phyloP scores from a whole-genome alignment of 2,329 filamentous ascomycete genomes.

The Fusarium piperis region DNA sequence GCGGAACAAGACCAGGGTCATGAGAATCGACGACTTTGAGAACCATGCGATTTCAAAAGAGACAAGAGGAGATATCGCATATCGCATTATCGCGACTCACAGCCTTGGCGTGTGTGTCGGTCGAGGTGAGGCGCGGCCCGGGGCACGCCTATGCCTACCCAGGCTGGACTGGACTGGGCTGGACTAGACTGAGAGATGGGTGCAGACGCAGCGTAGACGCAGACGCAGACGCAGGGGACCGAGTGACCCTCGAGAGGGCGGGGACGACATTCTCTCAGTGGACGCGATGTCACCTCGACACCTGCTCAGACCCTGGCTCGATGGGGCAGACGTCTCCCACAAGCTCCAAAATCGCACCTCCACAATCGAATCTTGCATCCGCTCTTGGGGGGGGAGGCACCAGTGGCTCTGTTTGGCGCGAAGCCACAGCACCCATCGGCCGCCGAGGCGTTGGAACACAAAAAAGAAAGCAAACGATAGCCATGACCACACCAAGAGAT shows the following conservation, averaged over 20 bases:
- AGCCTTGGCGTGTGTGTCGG: constrained; percentile 21
- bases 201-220: constrained; percentile 29
- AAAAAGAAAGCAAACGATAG: constrained; percentile 1
- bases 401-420: constrained; percentile 3
- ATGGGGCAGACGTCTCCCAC: constrained; percentile 38
- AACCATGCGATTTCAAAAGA: constrained; percentile 31
- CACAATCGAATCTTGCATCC: constrained; percentile 34
- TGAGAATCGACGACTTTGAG: constrained; percentile 24
- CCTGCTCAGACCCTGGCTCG: constrained; percentile 38
- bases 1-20: constrained; percentile 17
- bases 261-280: constrained; percentile 30
- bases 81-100: constrained; percentile 8
- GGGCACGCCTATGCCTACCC: not conserved
- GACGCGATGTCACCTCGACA: constrained; percentile 38
- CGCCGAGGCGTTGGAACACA: constrained; percentile 8
- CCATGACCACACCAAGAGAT: not conserved
- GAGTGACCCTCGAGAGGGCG: constrained; percentile 25
- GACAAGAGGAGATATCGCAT: constrained; percentile 33
- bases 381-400: constrained; percentile 22
- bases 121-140: not conserved
- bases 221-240: constrained; percentile 33
- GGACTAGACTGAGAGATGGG: not conserved
- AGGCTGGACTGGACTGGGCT: not conserved
- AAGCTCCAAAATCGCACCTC: constrained; percentile 35
- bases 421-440: constrained; percentile 19